Conservation (phyloP, 1,284 basidiomycete species). For the Amylostereum areolatum region DNA sequence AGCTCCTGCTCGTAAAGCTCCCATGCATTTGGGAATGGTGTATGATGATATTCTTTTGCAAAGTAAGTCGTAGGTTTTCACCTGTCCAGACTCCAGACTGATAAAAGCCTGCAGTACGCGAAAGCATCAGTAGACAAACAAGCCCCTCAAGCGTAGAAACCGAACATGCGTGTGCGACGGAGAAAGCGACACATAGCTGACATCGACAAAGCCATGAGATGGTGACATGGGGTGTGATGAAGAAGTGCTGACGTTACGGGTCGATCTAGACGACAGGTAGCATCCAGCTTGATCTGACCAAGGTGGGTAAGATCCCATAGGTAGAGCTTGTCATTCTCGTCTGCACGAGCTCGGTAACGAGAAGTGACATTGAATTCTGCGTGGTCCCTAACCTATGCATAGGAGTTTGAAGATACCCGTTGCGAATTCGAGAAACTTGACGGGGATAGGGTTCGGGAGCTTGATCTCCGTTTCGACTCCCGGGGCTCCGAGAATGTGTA, state of each 20-base stretch:
- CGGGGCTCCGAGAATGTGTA: slow-evolving; percentile 62
- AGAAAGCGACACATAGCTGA: slow-evolving; percentile 57
- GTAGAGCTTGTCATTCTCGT: slow-evolving; percentile 60
- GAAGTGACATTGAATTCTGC: not conserved
- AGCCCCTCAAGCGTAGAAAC: slow-evolving; percentile 15
- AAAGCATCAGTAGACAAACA: slow-evolving; percentile 3
- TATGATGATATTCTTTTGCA: slow-evolving; percentile 62
- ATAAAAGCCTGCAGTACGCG: slow-evolving; percentile 47
- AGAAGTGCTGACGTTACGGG: slow-evolving; percentile 34
- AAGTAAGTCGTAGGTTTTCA: slow-evolving; percentile 66
- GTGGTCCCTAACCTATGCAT: slow-evolving; percentile 48
- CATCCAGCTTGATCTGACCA: slow-evolving; percentile 49
- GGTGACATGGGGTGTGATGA: too few species aligned
- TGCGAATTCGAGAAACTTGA: slow-evolving; percentile 64
- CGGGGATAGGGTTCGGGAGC: slow-evolving; percentile 35
- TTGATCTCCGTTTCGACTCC: slow-evolving; percentile 51
- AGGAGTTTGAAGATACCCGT: slow-evolving; percentile 50
- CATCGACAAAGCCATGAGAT: not conserved
- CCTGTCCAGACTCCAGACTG: slow-evolving; percentile 49
- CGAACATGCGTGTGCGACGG: slow-evolving; percentile 75
- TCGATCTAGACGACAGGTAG: slow-evolving; percentile 45
- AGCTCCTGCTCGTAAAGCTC: slow-evolving; percentile 66
- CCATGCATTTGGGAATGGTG: slow-evolving; percentile 73
- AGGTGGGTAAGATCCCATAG: slow-evolving; percentile 60
- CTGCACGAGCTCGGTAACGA: slow-evolving; percentile 28